These are phyloP conservation scores for Protomyces lactucae-debilis DNA, from an alignment of 1,139 yeast species.

Conservation along the genomic window DNA sequence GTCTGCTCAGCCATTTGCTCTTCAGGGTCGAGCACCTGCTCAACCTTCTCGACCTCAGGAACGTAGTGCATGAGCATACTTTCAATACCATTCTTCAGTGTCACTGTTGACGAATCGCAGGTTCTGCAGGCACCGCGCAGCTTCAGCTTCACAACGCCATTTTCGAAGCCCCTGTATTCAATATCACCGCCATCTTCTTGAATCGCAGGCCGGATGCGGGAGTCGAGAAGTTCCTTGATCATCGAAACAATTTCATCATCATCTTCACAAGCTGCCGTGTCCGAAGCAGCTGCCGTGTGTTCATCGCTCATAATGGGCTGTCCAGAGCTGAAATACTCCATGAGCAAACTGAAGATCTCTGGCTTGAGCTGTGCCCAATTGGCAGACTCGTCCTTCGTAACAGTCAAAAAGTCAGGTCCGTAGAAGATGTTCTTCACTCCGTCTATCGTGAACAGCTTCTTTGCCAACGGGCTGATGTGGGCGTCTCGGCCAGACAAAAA, in stretches of 20 bases:
- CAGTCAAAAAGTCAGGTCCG: slow-evolving; percentile 80
- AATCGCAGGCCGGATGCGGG: slow-evolving; percentile 88
- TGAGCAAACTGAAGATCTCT: slow-evolving; percentile 75
- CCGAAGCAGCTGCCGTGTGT: slow-evolving; percentile 49
- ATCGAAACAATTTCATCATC: slow-evolving; percentile 78
- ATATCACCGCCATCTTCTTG: slow-evolving; percentile 59
- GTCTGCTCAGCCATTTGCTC: slow-evolving; percentile 60
- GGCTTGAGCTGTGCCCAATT: slow-evolving; percentile 81
- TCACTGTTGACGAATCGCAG: slow-evolving; percentile 70
- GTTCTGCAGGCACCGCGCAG: slow-evolving; percentile 80
- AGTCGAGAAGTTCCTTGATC: slow-evolving; percentile 88
- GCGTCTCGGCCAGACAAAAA: slow-evolving; percentile 68
- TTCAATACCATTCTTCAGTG: slow-evolving; percentile 75
- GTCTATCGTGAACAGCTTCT: slow-evolving; percentile 68
- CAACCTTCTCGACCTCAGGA: slow-evolving; percentile 73
- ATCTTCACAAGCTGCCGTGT: slow-evolving; percentile 50
- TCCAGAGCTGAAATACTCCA: slow-evolving; percentile 79
- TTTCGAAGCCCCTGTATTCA: slow-evolving; percentile 66
- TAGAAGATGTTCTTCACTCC: slow-evolving; percentile 76
- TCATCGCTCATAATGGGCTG: slow-evolving; percentile 53
- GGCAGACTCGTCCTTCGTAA: slow-evolving; percentile 57
- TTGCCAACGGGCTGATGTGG: slow-evolving; percentile 75
- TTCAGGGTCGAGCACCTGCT: slow-evolving; percentile 60
- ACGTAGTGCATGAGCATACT: slow-evolving; percentile 79
- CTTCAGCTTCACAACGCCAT: slow-evolving; percentile 61